Conservation (phyloP, 768 basidiomycete genomes). For the Suillus decipiens region DNA sequence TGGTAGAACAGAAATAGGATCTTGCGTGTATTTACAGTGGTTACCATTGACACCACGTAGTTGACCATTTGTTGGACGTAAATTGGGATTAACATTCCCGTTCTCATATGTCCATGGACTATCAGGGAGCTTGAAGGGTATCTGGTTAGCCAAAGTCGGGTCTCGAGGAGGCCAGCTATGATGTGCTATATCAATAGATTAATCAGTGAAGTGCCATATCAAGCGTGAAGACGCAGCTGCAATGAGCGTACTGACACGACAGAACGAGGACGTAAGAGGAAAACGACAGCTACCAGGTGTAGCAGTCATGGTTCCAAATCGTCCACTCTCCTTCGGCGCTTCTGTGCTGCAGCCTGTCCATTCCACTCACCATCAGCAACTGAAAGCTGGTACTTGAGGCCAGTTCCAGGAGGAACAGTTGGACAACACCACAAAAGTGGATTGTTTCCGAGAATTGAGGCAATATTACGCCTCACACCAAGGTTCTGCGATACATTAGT, state of each 20-base stretch:
- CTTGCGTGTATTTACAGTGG: slow-evolving; percentile 24
- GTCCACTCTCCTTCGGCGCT: slow-evolving; percentile 13
- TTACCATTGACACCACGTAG: slow-evolving; percentile 31
- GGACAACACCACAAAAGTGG: slow-evolving; percentile 88
- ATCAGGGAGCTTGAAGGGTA: slow-evolving; percentile 49
- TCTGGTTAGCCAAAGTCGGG: slow-evolving; percentile 40
- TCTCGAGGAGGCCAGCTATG: slow-evolving; percentile 77
- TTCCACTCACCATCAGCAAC: slow-evolving; percentile 76
- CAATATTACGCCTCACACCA: slow-evolving; percentile 70
- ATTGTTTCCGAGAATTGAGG: slow-evolving; percentile 74
- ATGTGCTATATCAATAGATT: slow-evolving; percentile 27
- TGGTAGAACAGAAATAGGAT: slow-evolving; percentile 53
- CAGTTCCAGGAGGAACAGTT: slow-evolving; percentile 61
- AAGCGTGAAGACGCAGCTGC: slow-evolving; percentile 14
- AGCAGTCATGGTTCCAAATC: slow-evolving; percentile 11
- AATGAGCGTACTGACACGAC: slow-evolving; percentile 2
- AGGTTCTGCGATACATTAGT: slow-evolving; percentile 60
- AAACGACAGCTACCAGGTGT: slow-evolving; percentile 8
- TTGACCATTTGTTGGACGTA: slow-evolving; percentile 61
- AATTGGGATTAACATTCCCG: slow-evolving; percentile 70
- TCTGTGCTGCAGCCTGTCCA: slow-evolving; percentile 36
- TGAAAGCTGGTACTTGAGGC: slow-evolving; percentile 75
- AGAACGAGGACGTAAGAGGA: slow-evolving; percentile 10
- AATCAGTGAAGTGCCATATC: slow-evolving; percentile 30
- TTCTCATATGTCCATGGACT: slow-evolving; percentile 90